These are phyloP conservation scores for Acanthamoeba lenticulata DNA, from an alignment of 208 protist genomes.

Conservation along the genomic window DNA sequence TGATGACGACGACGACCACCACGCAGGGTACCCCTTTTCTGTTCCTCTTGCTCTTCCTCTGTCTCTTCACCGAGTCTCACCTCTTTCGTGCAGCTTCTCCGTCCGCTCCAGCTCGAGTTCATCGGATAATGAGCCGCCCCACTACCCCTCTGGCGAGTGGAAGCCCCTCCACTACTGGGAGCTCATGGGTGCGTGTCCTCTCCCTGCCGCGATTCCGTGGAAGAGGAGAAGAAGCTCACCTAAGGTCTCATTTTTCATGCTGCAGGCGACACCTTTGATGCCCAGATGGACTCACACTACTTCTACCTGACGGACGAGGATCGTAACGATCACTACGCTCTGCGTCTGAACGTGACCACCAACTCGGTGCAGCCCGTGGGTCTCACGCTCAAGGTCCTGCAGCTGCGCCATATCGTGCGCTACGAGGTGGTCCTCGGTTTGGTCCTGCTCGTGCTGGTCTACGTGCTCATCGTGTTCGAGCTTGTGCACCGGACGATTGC, in stretches of 20 bases:
- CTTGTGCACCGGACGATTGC: constrained; percentile 82
- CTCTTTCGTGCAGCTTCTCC: not conserved
- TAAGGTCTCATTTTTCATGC: not conserved
- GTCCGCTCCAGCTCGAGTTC: not conserved
- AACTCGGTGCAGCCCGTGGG: not conserved
- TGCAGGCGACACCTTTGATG: not conserved
- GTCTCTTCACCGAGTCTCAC: not conserved
- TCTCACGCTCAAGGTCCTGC: not conserved
- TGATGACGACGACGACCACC: not conserved
- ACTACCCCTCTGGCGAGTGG: not conserved
- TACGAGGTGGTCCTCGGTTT: not conserved
- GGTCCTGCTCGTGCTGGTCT: not conserved
- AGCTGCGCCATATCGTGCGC: not conserved
- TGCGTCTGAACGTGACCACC: constrained; percentile 1
- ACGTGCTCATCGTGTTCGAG: constrained; percentile 85
- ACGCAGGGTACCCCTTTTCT: not conserved
- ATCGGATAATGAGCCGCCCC: not conserved
- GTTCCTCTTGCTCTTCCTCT: not conserved
- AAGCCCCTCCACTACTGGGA: constrained; percentile 12
- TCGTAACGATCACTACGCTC: not conserved
- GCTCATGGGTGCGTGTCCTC: not conserved
- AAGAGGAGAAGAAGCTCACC: not conserved
- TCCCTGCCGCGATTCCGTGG: constrained; percentile 39
- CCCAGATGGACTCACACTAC: not conserved
- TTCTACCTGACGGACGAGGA: not conserved